Conservation (phyloP, 805 yeast genomes). For the Wickerhamomyces pijperi region DNA sequence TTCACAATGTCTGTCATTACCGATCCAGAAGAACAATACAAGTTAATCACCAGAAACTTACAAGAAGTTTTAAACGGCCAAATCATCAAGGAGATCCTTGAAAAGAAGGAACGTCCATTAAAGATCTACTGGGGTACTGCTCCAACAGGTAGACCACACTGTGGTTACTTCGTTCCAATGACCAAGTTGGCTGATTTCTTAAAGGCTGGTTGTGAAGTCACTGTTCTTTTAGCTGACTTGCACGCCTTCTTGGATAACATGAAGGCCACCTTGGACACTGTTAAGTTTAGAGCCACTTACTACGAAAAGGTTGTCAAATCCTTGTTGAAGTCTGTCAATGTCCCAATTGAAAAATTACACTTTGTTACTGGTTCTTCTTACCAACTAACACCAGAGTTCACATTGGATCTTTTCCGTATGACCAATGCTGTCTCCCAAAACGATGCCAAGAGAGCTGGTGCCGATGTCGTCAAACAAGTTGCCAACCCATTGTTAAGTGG, state of each 20-base stretch:
- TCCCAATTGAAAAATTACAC: constrained; percentile 79
- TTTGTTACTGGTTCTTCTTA: constrained; percentile 87
- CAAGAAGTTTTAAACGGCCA: constrained; percentile 88
- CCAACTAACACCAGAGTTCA: constrained; percentile 68
- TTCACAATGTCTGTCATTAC: constrained; percentile 9
- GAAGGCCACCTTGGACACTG: constrained; percentile 96
- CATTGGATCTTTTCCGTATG: constrained; percentile 81
- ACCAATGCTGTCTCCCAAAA: constrained; percentile 82
- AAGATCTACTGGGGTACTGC: constrained; percentile 98
- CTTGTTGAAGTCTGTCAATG: constrained; percentile 74
- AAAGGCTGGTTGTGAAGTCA: constrained; percentile 93
- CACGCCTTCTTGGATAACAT: constrained; percentile 96
- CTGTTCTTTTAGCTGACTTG: constrained; percentile 83
- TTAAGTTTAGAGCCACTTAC: constrained; percentile 78
- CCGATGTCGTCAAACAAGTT: constrained; percentile 97
- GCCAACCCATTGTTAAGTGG: constrained; percentile 89
- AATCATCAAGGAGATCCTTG: constrained; percentile 75
- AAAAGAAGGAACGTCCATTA: constrained; percentile 70
- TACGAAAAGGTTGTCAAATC: constrained; percentile 79
- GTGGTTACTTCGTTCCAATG: constrained; percentile 98
- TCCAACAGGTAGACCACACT: constrained; percentile 97
- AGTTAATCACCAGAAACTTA: constrained; percentile 70
- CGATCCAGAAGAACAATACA: constrained; percentile 54
- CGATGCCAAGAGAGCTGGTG: constrained; percentile 98
- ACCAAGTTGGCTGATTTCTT: constrained; percentile 89